A percentile compares a stretch with the other conserved stretches of the same genome.
Conservation (phyloP, 257 asterid species). For the Jaltomata sinuosa region DNA sequence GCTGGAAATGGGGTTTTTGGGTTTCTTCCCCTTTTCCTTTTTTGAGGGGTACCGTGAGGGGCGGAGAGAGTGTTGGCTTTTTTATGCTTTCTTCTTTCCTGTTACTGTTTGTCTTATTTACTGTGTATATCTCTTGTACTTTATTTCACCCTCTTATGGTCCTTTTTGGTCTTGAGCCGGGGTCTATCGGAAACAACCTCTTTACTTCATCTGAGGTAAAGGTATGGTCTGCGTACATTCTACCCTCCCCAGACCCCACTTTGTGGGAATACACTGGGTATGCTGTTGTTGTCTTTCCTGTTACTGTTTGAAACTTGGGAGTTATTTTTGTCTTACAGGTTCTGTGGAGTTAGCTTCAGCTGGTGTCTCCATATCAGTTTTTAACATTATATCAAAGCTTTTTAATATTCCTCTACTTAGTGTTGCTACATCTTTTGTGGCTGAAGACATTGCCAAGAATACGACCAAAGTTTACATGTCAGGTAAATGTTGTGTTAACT, state of each 20-base stretch:
- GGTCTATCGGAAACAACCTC: no score
- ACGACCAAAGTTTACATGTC: constrained; percentile 27
- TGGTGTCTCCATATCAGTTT: constrained; percentile 80
- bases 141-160: no score
- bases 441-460: constrained; percentile 83
- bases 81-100: neutral
- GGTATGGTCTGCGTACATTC: no score
- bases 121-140: no score
- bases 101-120: no score
- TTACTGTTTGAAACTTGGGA: neutral
- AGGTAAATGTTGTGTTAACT: constrained; percentile 28
- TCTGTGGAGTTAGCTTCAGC: constrained; percentile 93
- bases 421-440: constrained; percentile 93
- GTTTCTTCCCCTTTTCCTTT: neutral
- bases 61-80: neutral
- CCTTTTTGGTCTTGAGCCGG: no score
- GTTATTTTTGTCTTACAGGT: constrained; percentile 30
- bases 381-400: constrained; percentile 77
- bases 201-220: no score
- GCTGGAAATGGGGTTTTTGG: neutral
- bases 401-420: constrained; percentile 91
- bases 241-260: no score
- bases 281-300: no score
- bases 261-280: no score
- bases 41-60: neutral